phyloP scores from a whole-genome alignment of 805 yeast species.

The Kluyveromyces lactis region DNA sequence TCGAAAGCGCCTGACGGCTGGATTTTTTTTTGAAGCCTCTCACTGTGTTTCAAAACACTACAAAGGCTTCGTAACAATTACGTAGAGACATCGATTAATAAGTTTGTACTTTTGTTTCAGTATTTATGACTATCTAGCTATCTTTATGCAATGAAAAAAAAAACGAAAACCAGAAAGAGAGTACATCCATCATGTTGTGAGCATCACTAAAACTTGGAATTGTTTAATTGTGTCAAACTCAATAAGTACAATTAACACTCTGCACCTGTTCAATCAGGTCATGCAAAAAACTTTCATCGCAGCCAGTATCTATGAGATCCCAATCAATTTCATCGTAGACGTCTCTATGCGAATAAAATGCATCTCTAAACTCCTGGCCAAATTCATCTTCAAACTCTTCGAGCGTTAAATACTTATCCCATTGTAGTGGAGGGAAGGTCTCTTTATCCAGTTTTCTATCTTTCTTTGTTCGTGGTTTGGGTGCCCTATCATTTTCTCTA shows the following conservation, averaged over 20 bases:
- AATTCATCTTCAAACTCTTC: constrained; percentile 37
- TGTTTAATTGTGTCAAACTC: too few relatives aligned
- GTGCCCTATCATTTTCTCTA: constrained; percentile 79
- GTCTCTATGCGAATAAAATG: constrained; percentile 15
- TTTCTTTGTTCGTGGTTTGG: constrained; percentile 67
- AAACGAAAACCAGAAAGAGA: too few relatives aligned
- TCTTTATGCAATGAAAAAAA: too few relatives aligned
- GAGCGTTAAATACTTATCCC: constrained; percentile 42
- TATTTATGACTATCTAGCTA: too few relatives aligned
- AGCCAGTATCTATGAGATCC: constrained; percentile 17
- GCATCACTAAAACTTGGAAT: too few relatives aligned
- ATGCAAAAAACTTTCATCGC: constrained; percentile 10
- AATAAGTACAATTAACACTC: too few relatives aligned
- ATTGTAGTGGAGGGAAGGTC: constrained; percentile 53
- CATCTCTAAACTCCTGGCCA: constrained; percentile 10
- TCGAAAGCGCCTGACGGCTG: constrained; percentile 10
- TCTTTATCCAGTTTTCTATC: constrained; percentile 50
- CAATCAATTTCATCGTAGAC: constrained; percentile 16
- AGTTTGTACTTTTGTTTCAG: too few relatives aligned
- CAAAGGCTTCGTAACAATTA: too few relatives aligned
- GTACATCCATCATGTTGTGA: too few relatives aligned
- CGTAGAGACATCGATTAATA: too few relatives aligned
- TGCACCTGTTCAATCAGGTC: background rate
- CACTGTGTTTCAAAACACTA: too few relatives aligned
- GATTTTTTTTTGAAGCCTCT: too few relatives aligned